These are phyloP conservation scores for Podospora pseudopauciseta DNA, from an alignment of 495 filamentous ascomycete species.

Conservation along the genomic window DNA sequence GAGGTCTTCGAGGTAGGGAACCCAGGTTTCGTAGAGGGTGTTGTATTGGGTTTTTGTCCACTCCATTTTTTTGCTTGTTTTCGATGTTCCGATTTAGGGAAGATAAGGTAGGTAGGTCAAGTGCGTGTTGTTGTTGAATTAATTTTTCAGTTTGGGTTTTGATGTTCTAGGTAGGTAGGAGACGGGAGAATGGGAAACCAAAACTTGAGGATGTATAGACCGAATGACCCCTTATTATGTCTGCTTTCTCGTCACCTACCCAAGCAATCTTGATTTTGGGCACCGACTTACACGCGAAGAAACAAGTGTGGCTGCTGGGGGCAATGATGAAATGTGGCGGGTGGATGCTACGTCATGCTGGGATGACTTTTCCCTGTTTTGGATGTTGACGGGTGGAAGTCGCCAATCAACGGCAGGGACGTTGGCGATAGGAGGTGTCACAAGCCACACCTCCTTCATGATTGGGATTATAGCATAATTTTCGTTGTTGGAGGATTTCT, in stretches of 20 bases:
- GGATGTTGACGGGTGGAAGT: neutral
- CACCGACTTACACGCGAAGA: neutral
- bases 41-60: conserved; percentile 58
- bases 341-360: neutral
- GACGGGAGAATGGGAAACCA: no score
- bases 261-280: neutral
- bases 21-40: conserved; percentile 66
- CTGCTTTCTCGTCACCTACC: neutral
- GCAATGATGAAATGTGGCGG: neutral
- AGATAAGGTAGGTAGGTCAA: no score
- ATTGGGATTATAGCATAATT: neutral
- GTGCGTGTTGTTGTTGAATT: no score
- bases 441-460: neutral
- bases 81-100: no score
- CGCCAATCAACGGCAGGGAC: neutral
- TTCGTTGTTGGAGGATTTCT: neutral
- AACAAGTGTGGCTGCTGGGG: neutral
- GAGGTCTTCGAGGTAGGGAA: conserved; percentile 70
- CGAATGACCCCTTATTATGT: neutral
- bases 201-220: neutral
- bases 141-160: no score
- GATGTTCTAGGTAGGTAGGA: no score
- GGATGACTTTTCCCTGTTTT: neutral
- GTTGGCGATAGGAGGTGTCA: neutral
- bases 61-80: conserved; percentile 35